phyloP scores from a whole-genome alignment of 2,329 filamentous ascomycete species.

The Fusarium buharicum region DNA sequence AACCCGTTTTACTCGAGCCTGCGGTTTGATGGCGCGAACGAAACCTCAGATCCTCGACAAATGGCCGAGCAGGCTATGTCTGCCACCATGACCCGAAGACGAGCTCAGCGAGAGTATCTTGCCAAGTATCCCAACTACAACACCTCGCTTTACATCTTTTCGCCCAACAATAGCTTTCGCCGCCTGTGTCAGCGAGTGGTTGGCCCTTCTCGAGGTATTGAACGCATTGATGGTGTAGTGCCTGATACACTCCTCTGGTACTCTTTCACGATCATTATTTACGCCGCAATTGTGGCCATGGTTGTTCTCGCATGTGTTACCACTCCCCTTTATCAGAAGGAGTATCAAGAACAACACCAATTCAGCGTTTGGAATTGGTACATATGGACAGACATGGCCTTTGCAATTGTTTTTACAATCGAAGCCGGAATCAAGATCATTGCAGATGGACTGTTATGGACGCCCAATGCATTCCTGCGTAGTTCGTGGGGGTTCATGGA shows the following conservation, averaged over 20 bases:
- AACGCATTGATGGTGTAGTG: constrained; percentile 88
- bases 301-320: constrained; percentile 95
- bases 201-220: constrained; percentile 85
- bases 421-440: constrained; percentile 93
- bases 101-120: constrained; percentile 90
- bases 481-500: constrained; percentile 98
- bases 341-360: constrained; percentile 74
- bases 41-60: constrained; percentile 82
- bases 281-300: constrained; percentile 95
- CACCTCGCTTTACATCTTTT: constrained; percentile 88
- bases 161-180: constrained; percentile 79
- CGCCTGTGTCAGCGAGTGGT: constrained; percentile 89
- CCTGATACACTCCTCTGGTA: constrained; percentile 94
- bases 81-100: constrained; percentile 83
- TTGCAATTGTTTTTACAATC: constrained; percentile 84
- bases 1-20: constrained; percentile 93
- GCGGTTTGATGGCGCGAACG: constrained; percentile 75
- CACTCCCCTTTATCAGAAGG: constrained; percentile 91
- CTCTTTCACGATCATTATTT: constrained; percentile 90
- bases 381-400: constrained; percentile 90
- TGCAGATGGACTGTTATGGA: constrained; percentile 95
- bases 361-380: constrained; percentile 85
- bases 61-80: constrained; percentile 93
- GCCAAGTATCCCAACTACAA: constrained; percentile 90
- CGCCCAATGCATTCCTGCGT: constrained; percentile 95